Percentiles rank a stretch among this genome's conserved stretches.
phyloP scores from a whole-genome alignment of 305 asterid genomes.

The Withania somnifera region DNA sequence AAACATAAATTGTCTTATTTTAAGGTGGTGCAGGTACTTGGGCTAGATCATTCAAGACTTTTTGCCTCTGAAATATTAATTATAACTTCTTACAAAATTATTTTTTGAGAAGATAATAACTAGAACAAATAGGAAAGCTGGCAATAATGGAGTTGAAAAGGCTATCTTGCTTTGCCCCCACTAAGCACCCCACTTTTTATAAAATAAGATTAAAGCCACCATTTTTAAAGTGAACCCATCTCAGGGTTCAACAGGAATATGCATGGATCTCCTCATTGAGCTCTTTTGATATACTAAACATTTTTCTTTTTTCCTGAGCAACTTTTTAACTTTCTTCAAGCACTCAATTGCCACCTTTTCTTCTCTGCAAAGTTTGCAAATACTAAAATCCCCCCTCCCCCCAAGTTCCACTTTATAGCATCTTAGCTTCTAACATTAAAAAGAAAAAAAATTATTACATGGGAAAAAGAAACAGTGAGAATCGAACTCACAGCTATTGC shows the following conservation, averaged over 20 bases:
- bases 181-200: conserved; percentile 30
- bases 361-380: conserved; percentile 37
- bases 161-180: conserved; percentile 41
- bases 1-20: conserved; percentile 1
- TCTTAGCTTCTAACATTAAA: conserved; percentile 1
- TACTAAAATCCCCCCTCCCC: conserved; percentile 16
- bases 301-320: conserved; percentile 3
- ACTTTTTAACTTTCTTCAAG: conserved; percentile 31
- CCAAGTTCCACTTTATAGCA: neutral
- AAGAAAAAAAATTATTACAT: neutral
- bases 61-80: neutral
- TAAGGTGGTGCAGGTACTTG: neutral
- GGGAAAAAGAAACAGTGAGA: neutral
- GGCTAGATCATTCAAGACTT: no score
- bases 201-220: conserved; percentile 19
- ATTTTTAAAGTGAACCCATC: conserved; percentile 31
- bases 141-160: conserved; percentile 50
- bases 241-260: conserved; percentile 49
- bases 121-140: conserved; percentile 24
- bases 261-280: conserved; percentile 37
- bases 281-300: neutral
- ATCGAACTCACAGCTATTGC: neutral
- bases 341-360: conserved; percentile 44
- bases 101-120: conserved; percentile 36
- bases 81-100: neutral